Evolutionary conservation across 768 basidiomycete species (phyloP).

Genomic region (Tricholoma flavovirens): DNA sequence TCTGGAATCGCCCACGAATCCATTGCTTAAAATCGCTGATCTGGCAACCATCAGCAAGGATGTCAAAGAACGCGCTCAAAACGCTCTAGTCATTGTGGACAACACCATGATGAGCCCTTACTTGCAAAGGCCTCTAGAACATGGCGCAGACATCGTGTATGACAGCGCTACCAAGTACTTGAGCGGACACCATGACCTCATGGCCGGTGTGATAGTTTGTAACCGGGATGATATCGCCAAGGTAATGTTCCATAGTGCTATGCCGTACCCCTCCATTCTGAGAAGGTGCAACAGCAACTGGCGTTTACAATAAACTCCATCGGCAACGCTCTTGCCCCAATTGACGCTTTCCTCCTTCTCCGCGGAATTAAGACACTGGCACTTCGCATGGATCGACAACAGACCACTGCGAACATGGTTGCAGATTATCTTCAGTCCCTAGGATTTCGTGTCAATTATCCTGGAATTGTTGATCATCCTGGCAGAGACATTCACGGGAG

Average conservation of each 20-base stretch:
- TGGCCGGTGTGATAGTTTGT: slow-evolving; percentile 95
- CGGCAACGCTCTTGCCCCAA: slow-evolving; percentile 91
- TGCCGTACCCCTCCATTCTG: slow-evolving; percentile 5
- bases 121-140: slow-evolving; percentile 88
- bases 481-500: slow-evolving; percentile 84
- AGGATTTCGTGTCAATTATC: slow-evolving; percentile 91
- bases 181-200: slow-evolving; percentile 97
- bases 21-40: slow-evolving; percentile 91
- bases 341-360: slow-evolving; percentile 94
- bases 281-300: slow-evolving; percentile 52
- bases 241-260: slow-evolving; percentile 31
- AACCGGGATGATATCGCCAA: slow-evolving; percentile 88
- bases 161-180: slow-evolving; percentile 98
- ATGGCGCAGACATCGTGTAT: slow-evolving; percentile 96
- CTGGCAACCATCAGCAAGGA: slow-evolving; percentile 76
- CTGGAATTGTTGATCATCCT: slow-evolving; percentile 79
- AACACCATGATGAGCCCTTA: slow-evolving; percentile 99
- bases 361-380: slow-evolving; percentile 96
- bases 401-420: slow-evolving; percentile 73
- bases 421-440: slow-evolving; percentile 80
- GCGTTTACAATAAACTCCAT: slow-evolving; percentile 90
- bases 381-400: slow-evolving; percentile 93
- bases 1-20: slow-evolving; percentile 96
- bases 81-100: slow-evolving; percentile 85
- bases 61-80: slow-evolving; percentile 76